Conservation (phyloP, 2,329 filamentous ascomycete genomes). For the Scytalidium sp. region DNA sequence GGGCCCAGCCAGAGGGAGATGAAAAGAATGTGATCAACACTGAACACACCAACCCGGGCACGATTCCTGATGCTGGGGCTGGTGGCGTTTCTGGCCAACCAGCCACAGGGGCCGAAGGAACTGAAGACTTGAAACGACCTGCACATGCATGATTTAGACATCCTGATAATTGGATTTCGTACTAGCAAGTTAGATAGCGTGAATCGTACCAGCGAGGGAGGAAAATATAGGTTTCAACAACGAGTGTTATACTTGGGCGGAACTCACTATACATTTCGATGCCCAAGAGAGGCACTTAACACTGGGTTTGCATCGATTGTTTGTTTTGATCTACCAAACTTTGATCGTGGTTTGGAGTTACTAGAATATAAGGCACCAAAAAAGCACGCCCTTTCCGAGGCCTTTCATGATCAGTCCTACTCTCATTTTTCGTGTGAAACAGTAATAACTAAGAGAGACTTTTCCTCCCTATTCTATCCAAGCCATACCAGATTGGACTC, state of each 20-base stretch:
- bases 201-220: background rate
- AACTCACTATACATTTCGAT: background rate
- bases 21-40: constrained; percentile 35
- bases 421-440: background rate
- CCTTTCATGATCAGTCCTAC: background rate
- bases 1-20: constrained; percentile 47
- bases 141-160: constrained; percentile 5
- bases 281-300: background rate
- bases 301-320: background rate
- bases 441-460: background rate
- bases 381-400: background rate
- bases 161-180: background rate
- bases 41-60: constrained; percentile 17
- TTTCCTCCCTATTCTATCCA: too few relatives aligned
- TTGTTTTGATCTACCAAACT: background rate
- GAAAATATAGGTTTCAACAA: background rate
- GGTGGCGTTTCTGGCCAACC: constrained; percentile 13
- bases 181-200: background rate
- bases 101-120: constrained; percentile 9
- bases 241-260: background rate
- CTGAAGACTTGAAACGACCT: constrained; percentile 19
- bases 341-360: background rate
- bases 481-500: too few relatives aligned
- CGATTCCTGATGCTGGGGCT: constrained; percentile 16
- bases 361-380: background rate